Evolutionary conservation across 345 rosid species (phyloP).

Genomic region (Rhizophora mangle): DNA sequence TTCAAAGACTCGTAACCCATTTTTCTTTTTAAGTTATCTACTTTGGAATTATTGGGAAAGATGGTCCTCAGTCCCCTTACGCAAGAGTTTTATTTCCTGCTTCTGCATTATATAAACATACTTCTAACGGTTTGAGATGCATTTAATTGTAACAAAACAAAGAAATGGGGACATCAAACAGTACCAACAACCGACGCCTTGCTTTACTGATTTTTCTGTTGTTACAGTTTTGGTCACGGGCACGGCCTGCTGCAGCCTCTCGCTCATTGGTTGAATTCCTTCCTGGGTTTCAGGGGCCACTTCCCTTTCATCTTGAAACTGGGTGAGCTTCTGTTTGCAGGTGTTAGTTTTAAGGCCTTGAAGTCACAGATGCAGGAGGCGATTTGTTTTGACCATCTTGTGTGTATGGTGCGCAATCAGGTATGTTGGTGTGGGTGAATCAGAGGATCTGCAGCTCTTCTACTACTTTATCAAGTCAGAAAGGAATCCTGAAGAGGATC

Average conservation of each 20-base stretch:
- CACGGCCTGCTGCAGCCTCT: neutral
- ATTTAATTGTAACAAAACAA: neutral
- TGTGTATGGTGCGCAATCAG: neutral
- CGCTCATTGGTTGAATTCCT: constrained; percentile 7
- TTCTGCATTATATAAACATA: too few relatives aligned
- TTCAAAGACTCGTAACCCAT: too few relatives aligned
- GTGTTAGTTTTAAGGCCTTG: neutral
- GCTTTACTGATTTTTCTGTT: neutral
- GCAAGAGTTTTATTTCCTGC: too few relatives aligned
- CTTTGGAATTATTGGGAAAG: too few relatives aligned
- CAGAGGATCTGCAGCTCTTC: constrained; percentile 28
- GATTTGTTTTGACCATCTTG: too few relatives aligned
- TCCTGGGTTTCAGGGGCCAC: constrained; percentile 29
- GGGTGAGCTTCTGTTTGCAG: constrained; percentile 10
- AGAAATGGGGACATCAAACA: neutral
- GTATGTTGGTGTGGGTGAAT: constrained; percentile 22
- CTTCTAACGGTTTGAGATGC: too few relatives aligned
- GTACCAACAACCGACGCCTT: neutral
- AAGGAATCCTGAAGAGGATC: constrained; percentile 17
- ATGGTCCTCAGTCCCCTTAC: too few relatives aligned
- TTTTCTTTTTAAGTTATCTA: too few relatives aligned
- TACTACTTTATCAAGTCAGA: constrained; percentile 26
- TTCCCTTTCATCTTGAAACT: constrained; percentile 26
- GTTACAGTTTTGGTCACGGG: neutral
- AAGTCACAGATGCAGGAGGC: too few relatives aligned